These are phyloP conservation scores for Paxillus rubicundulus DNA, from an alignment of 768 basidiomycete species.

Conservation along the genomic window DNA sequence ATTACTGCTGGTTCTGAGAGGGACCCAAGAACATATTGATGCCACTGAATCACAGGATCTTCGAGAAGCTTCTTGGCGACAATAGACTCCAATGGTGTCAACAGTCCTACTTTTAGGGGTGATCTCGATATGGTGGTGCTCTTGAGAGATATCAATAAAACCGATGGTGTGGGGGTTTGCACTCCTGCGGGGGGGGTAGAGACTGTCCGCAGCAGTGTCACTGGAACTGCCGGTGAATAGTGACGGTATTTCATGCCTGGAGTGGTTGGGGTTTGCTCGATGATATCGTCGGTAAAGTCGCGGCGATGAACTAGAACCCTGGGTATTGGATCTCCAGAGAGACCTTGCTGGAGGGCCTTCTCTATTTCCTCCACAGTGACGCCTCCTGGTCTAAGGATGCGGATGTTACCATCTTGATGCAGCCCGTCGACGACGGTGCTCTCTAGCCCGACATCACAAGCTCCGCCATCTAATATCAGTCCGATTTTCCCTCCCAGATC, in stretches of 20 bases:
- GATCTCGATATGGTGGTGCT: constrained; percentile 6
- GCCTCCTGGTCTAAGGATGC: constrained; percentile 89
- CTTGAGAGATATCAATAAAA: constrained; percentile 46
- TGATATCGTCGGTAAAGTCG: constrained; percentile 67
- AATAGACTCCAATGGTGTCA: constrained; percentile 60
- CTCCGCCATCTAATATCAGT: constrained; percentile 89
- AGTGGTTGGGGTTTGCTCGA: constrained; percentile 83
- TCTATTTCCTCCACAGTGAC: constrained; percentile 88
- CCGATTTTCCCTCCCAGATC: constrained; percentile 75
- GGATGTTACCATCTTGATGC: constrained; percentile 66
- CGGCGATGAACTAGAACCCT: constrained; percentile 74
- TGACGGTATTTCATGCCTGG: constrained; percentile 99
- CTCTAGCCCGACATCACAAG: constrained; percentile 88
- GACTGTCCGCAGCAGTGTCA: constrained; percentile 64
- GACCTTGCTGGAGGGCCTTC: constrained; percentile 45
- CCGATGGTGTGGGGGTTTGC: constrained; percentile 28
- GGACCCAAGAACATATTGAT: constrained; percentile 49
- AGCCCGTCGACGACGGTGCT: constrained; percentile 94
- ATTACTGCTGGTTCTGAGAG: constrained; percentile 58
- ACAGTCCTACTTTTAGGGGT: constrained; percentile 56
- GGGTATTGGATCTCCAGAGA: constrained; percentile 41
- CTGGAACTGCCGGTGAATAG: constrained; percentile 89
- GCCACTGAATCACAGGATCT: constrained; percentile 49
- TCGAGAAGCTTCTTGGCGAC: constrained; percentile 30
- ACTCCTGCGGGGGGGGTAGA: constrained; percentile 40